phyloP scores from a whole-genome alignment of 345 rosid species.

The Mercurialis annua region DNA sequence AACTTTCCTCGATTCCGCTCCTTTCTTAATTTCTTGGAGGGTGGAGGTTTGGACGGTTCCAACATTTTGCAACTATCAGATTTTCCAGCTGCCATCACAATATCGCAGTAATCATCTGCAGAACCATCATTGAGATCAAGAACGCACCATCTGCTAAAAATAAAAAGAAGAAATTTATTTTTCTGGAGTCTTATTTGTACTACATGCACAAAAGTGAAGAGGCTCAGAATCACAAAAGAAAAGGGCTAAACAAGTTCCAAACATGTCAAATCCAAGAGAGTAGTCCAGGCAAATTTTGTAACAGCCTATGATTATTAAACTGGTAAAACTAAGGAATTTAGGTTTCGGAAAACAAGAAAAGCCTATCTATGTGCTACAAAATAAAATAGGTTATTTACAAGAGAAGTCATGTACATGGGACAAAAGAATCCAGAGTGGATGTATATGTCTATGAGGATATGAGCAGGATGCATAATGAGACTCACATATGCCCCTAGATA shows the following conservation, averaged over 20 bases:
- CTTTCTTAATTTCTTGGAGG: constrained; percentile 67
- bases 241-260: not conserved
- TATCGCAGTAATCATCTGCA: constrained; percentile 62
- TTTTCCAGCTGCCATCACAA: constrained; percentile 76
- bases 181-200: not conserved
- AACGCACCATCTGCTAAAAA: constrained; percentile 56
- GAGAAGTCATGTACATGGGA: no score
- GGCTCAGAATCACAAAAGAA: not conserved
- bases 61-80: constrained; percentile 55
- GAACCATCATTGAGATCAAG: constrained; percentile 53
- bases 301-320: not conserved
- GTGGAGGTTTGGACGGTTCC: constrained; percentile 70
- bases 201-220: not conserved
- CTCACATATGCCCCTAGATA: no score
- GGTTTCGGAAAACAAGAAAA: not conserved
- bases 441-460: no score
- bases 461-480: no score
- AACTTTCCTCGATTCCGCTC: constrained; percentile 61
- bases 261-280: not conserved
- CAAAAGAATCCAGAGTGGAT: no score
- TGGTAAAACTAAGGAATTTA: not conserved
- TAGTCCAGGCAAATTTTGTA: not conserved
- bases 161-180: constrained; percentile 11
- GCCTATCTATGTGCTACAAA: no score
- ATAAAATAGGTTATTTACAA: no score